phyloP scores from a whole-genome alignment of 2,329 filamentous ascomycete species.

The Hypocrella siamensis region DNA sequence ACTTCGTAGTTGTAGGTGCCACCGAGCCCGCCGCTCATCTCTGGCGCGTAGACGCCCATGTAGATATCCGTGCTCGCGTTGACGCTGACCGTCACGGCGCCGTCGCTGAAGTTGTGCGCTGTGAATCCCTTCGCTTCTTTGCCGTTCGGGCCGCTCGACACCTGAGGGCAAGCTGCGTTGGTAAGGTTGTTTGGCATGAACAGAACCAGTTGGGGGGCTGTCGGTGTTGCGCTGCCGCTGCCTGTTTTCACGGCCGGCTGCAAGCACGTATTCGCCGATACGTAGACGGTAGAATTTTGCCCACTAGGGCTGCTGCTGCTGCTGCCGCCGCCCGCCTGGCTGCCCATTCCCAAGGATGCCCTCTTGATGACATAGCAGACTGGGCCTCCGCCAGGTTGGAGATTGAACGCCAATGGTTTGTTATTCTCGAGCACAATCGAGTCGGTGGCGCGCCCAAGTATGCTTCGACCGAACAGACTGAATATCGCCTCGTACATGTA shows the following conservation, averaged over 20 bases:
- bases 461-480: slow-evolving; percentile 40
- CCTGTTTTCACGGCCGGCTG: slow-evolving; percentile 37
- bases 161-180: slow-evolving; percentile 13
- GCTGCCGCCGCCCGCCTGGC: not conserved
- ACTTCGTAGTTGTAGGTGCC: slow-evolving; percentile 69
- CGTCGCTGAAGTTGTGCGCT: slow-evolving; percentile 38
- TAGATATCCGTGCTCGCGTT: slow-evolving; percentile 54
- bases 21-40: slow-evolving; percentile 39
- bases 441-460: slow-evolving; percentile 44
- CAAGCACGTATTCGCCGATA: slow-evolving; percentile 75
- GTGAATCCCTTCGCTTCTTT: slow-evolving; percentile 14
- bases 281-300: slow-evolving; percentile 41
- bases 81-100: slow-evolving; percentile 51
- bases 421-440: slow-evolving; percentile 47
- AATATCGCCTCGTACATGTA: slow-evolving; percentile 53
- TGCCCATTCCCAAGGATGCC: slow-evolving; percentile 9
- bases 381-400: slow-evolving; percentile 41
- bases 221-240: slow-evolving; percentile 2
- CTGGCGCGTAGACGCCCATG: slow-evolving; percentile 59
- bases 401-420: slow-evolving; percentile 37
- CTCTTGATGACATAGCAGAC: slow-evolving; percentile 25
- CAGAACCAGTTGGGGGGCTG: slow-evolving; percentile 58
- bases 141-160: slow-evolving; percentile 8
- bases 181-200: slow-evolving; percentile 54
- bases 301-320: too few relatives aligned